Evolutionary conservation across 352 stramenopile genomes (phyloP).

Genomic region (Globisporangium spiculum): DNA sequence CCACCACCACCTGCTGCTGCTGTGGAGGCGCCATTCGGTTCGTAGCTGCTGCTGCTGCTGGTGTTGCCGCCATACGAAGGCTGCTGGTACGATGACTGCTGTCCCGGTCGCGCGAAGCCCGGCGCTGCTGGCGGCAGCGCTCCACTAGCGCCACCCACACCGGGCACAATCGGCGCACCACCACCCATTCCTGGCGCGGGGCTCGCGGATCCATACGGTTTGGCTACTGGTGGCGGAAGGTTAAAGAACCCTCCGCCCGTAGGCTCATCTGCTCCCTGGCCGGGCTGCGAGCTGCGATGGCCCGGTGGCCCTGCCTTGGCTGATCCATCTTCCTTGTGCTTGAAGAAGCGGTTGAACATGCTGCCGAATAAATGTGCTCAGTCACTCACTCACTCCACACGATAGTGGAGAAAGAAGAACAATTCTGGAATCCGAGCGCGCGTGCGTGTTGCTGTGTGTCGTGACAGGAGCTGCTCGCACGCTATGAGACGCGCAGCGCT

Average conservation of each 20-base stretch:
- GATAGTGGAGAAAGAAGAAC: neutral
- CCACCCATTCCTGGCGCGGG: slow-evolving; percentile 6
- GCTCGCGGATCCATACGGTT: slow-evolving; percentile 29
- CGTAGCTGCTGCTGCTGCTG: slow-evolving; percentile 14
- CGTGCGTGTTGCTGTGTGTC: neutral
- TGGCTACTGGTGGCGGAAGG: slow-evolving; percentile 60
- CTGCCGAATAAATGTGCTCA: neutral
- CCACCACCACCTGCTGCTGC: slow-evolving; percentile 14
- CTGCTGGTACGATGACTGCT: slow-evolving; percentile 9
- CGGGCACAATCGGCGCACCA: slow-evolving; percentile 5
- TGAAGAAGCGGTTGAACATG: slow-evolving; percentile 84
- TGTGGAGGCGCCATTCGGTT: slow-evolving; percentile 5
- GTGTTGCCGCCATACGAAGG: slow-evolving; percentile 17
- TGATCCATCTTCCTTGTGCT: slow-evolving; percentile 83
- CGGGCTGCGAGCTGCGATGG: slow-evolving; percentile 38
- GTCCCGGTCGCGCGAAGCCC: slow-evolving; percentile 14
- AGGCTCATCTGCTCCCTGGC: slow-evolving; percentile 26
- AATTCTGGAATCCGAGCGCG: neutral
- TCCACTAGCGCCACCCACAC: neutral
- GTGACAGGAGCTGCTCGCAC: neutral
- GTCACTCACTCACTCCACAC: neutral
- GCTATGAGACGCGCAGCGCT: neutral
- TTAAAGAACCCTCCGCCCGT: slow-evolving; percentile 84
- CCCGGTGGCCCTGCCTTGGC: slow-evolving; percentile 40
- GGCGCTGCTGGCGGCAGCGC: slow-evolving; percentile 14